Evolutionary conservation across 1,139 yeast genomes (phyloP), one percentile per base, ranked within the genome.

Genomic region (Pneumocystis carinii): DNA sequence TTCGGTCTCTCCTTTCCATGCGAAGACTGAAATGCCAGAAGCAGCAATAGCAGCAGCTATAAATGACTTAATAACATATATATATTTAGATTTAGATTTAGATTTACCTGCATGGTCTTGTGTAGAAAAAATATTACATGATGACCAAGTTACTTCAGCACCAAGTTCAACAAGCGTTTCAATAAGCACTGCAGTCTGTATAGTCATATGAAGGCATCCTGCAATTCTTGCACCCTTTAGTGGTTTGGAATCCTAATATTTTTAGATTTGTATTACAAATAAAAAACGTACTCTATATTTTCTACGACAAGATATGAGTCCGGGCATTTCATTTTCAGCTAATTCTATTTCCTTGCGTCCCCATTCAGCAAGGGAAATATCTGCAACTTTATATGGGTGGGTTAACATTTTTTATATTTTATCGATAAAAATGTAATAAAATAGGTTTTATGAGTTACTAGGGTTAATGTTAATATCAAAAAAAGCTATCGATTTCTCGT

Each of bases 1-100:
- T 79, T 92, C 99, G 78, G 98, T 89, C 84, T 92, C 98, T 77
- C 99, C 98, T 84, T 92, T 92, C 98, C 98, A 94, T 74, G 99
- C 99, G 73, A 90, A 94, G 70, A 94, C 99, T 76, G 99, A 98
- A 67, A 92, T 95, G 81, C 98, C 99, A 72, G 97, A 79, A 72
- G 98, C 98, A 72, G 99, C 99, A 78, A 94, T 92, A 74, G 98
- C 98, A 75, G 99, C 97, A 74, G 99, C 98, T 36, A 63, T 3
- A 2, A 64, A 38, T 65, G 62, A 58, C 59, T 66, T 59, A 57
- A 37, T 5, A 24, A 19, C 6, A 3, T 19, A 3, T 53, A 24
- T 19, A 5, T 19, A 10, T 59, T n/a, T n/a, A n/a, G n/a, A 48
- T 36, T 53, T 38, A 32, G n/a, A 38, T 59, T 10, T 12, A 6